These are phyloP conservation scores for Xerocomellus intermedius DNA, from an alignment of 768 basidiomycete genomes.

Conservation along the genomic window DNA sequence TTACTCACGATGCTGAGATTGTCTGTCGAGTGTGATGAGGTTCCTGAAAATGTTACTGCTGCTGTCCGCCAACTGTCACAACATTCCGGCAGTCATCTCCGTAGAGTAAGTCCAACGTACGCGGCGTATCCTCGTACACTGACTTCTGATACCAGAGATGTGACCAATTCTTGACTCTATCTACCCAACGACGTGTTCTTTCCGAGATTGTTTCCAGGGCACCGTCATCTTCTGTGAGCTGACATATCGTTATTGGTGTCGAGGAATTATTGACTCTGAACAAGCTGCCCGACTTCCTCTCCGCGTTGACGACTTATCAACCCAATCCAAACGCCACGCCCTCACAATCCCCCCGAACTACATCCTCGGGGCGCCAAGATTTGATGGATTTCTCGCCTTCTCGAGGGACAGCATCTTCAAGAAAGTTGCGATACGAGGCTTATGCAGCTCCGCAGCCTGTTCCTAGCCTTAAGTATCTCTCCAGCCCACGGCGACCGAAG, in stretches of 20 bases:
- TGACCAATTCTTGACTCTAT: constrained; percentile 58
- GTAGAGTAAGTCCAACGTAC: constrained; percentile 42
- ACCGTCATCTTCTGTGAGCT: constrained; percentile 55
- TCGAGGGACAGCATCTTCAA: constrained; percentile 33
- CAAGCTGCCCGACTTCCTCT: constrained; percentile 72
- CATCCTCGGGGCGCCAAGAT: constrained; percentile 17
- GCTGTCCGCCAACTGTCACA: constrained; percentile 45
- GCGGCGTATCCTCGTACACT: background rate
- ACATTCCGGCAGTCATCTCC: constrained; percentile 53
- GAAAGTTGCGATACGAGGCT: constrained; percentile 64
- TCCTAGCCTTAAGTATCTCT: constrained; percentile 40
- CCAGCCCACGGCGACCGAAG: constrained; percentile 31
- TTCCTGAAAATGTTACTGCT: constrained; percentile 45
- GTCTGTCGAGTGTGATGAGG: constrained; percentile 53
- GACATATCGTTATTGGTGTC: background rate
- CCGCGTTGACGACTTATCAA: constrained; percentile 43
- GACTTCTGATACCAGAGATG: constrained; percentile 52
- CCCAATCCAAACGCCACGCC: constrained; percentile 1
- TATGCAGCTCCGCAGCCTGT: constrained; percentile 61
- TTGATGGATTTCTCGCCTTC: constrained; percentile 19
- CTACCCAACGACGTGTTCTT: constrained; percentile 44
- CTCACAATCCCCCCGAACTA: constrained; percentile 8
- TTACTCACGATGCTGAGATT: constrained; percentile 71
- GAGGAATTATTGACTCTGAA: constrained; percentile 3
- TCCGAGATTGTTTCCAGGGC: constrained; percentile 46